A percentile compares a stretch with the other conserved stretches of the same genome.
Evolutionary conservation across 2,329 filamentous ascomycete species (phyloP).

Genomic region (Niveomyces coronatus): DNA sequence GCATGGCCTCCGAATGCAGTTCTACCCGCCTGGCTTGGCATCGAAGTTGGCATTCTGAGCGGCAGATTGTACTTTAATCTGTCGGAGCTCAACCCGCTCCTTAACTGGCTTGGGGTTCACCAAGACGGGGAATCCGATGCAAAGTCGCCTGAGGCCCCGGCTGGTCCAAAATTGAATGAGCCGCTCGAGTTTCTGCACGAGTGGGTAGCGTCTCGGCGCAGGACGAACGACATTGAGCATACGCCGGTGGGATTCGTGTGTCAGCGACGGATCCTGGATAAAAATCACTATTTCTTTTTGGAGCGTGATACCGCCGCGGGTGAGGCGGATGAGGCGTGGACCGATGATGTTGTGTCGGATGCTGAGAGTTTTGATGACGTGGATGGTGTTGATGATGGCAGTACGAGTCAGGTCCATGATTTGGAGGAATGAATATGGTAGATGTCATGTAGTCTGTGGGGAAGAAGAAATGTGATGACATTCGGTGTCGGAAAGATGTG

Average conservation of each 20-base stretch:
- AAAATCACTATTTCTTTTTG: constrained; percentile 39
- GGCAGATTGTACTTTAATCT: constrained; percentile 51
- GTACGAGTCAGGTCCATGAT: no score
- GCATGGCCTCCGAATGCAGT: constrained; percentile 26
- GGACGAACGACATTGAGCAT: constrained; percentile 43
- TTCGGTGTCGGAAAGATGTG: no score
- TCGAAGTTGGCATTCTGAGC: constrained; percentile 50
- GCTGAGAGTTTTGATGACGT: no score
- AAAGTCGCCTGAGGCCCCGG: no score
- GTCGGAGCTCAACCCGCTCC: constrained; percentile 30
- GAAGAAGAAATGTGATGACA: no score
- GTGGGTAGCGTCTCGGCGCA: constrained; percentile 41
- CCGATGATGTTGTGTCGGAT: no score
- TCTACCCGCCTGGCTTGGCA: constrained; percentile 41
- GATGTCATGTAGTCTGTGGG: no score
- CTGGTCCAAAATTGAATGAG: background rate
- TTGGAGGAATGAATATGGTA: no score
- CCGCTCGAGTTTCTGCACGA: constrained; percentile 38
- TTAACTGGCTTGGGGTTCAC: constrained; percentile 20
- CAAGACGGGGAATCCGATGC: constrained; percentile 10
- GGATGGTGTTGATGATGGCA: no score
- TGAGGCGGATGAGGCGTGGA: no score
- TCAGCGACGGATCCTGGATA: constrained; percentile 33
- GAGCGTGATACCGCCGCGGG: no score
- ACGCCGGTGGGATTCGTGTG: constrained; percentile 47